Evolutionary conservation across 306 rosid genomes (phyloP), one percentile per base, ranked within the genome.

Genomic region (Quercus berberidifolia): DNA sequence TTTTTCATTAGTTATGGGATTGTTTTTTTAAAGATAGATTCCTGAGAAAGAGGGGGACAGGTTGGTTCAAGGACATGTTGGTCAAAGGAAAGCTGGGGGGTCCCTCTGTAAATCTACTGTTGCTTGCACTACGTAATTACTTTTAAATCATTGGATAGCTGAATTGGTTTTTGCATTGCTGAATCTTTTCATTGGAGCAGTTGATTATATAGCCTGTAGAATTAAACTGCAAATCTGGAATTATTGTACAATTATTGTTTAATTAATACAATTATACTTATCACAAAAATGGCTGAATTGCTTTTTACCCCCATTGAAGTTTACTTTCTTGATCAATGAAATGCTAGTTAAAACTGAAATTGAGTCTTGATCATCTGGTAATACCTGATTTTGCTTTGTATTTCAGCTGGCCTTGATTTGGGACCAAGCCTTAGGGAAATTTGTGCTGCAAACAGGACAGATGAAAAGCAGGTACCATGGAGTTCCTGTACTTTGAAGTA

Each of bases 341-440:
- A 69, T 68, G 75, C n/a, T 55, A 71, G 62, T 49, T 77, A 65
- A 43, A 63, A 14, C 23, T 20, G 51, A 43, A 76, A 54, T 78
- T 69, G 72, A 57, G 7, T 60, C n/a, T 35, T 79, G 56, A 71
- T 52, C 58, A 21, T 75, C 70, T 21, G 26, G 28, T 65, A 41
- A 76, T 62, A 58, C 46, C 12, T 59, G n/a, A 54, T 69, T 77
- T 83, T 84, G 12, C 26, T 77, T 65, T 84, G 64, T 77, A 18
- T 84, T 84, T 81, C 91, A 95, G 98, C 46, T 79, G 89, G 86
- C 79, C 85, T 86, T 83, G 93, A 89, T 89, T 86, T 88, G 31
- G 99, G 97, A 79, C 93, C 92, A 73, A 91, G 81, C 77, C 88
- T 93, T 11, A 90, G 98, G 86, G 96, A 95, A 80, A 90, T 95